A percentile compares a stretch with the other conserved stretches of the same genome.
Conservation (phyloP, 345 rosid genomes). For the Eucalyptus grandis region DNA sequence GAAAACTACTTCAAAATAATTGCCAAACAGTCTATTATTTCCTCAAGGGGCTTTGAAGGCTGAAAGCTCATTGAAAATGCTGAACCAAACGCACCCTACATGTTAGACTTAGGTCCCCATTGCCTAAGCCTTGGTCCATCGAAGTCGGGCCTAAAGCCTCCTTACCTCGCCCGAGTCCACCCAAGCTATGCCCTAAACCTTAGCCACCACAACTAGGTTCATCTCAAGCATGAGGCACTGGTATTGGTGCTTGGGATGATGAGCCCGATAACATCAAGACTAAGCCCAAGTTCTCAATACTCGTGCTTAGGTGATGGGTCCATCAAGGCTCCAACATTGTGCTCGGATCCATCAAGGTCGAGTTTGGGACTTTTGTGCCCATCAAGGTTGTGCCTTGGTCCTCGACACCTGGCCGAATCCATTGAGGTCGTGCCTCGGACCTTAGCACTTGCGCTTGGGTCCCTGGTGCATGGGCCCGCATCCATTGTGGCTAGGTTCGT, state of each 20-base stretch:
- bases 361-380: rapidly evolving
- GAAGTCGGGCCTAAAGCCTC: too few relatives aligned
- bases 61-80: too few relatives aligned
- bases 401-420: rapidly evolving
- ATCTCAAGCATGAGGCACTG: too few relatives aligned
- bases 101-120: too few relatives aligned
- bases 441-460: neutral
- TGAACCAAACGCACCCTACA: too few relatives aligned
- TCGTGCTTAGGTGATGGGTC: too few relatives aligned
- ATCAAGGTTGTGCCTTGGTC: neutral
- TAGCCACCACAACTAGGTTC: too few relatives aligned
- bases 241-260: too few relatives aligned
- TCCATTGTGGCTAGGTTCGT: rapidly evolving
- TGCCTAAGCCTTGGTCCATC: rapidly evolving
- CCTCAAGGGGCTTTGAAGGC: rapidly evolving
- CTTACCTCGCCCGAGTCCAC: too few relatives aligned
- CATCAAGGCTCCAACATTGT: too few relatives aligned
- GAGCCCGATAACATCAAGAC: too few relatives aligned
- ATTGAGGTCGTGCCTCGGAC: rapidly evolving
- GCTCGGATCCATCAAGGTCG: rapidly evolving
- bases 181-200: rapidly evolving
- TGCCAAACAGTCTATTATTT: rapidly evolving
- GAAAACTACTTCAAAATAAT: rapidly evolving
- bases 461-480: rapidly evolving
- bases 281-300: too few relatives aligned